Evolutionary conservation across 257 asterid species (phyloP), one percentile per base, ranked within the genome.

Genomic region (Apocynum venetum): DNA sequence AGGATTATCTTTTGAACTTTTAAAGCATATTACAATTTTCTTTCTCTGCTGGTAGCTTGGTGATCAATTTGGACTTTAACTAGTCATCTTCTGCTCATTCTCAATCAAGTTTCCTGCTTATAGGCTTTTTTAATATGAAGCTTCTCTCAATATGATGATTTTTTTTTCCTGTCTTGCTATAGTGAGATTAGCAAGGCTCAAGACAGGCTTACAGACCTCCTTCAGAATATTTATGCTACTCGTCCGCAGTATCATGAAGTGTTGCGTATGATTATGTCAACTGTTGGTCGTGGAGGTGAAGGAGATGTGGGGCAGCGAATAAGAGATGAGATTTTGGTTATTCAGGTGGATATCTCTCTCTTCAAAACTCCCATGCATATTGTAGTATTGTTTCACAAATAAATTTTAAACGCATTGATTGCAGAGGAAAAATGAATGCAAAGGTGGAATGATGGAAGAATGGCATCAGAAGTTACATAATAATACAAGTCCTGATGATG

Each of bases 281-380:
- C 98, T 84, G 97, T 96, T 56, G 99, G 99, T 56, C 97, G 99
- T 81, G 99, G 99, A 84, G 99, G 97, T 87, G 98, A 96, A 89
- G 99, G 99, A 75, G 99, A 96, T 83, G 99, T 96, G 41, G 99
- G 99, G 59, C 99, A 96, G 85, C 85, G 99, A 57, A 96, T 96
- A 82, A 91, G 99, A 86, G 99, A 96, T 82, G 99, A 96, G 82
- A 96, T 96, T 81, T 86, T 96, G 79, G 98, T 96, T 78, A 88
- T 96, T 79, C 99, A 96, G 98, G 99, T 93, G 59, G 60, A 53
- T 69, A 65, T 71, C 44, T 17, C 35, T 71, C 51, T 17, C 13
- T 47, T 35, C 40, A 35, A 43, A 13, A 7, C 53, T 72, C n/a
- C 56, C 55, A 41, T 64, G 55, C 35, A 43, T 55, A 41, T 74